Conservation (phyloP, 1,284 basidiomycete species). For the Cronartium quercuum region DNA sequence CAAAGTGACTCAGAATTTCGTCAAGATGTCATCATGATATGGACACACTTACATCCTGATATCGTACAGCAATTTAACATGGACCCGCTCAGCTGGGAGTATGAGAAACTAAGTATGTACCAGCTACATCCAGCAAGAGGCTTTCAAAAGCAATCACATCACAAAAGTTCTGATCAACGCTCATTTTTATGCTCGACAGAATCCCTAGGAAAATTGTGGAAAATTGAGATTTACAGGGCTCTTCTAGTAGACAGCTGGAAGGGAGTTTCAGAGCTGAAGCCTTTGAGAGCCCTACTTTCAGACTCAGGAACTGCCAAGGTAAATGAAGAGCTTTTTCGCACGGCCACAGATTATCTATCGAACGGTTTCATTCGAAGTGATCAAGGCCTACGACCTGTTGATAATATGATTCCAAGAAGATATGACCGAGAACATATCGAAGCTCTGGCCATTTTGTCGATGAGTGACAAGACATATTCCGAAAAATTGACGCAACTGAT, state of each 20-base stretch:
- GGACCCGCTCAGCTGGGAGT: background rate
- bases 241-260: background rate
- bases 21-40: background rate
- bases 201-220: background rate
- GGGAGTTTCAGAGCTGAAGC: background rate
- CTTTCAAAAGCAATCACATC: background rate
- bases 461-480: background rate
- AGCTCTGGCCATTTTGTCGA: background rate
- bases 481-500: background rate
- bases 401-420: background rate
- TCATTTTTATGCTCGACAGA: background rate
- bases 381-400: background rate
- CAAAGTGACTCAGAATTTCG: background rate
- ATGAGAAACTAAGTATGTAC: background rate
- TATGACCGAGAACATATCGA: background rate
- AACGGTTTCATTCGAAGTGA: background rate
- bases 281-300: background rate
- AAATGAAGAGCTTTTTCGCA: background rate
- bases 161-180: background rate
- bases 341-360: background rate
- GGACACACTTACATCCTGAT: background rate
- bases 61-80: background rate
- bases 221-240: background rate
- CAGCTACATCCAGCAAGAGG: too few species aligned
- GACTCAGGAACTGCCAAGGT: background rate